Base-by-base conservation (phyloP, 1,139 yeast genomes). In the Diutina pseudorugosa region DNA sequence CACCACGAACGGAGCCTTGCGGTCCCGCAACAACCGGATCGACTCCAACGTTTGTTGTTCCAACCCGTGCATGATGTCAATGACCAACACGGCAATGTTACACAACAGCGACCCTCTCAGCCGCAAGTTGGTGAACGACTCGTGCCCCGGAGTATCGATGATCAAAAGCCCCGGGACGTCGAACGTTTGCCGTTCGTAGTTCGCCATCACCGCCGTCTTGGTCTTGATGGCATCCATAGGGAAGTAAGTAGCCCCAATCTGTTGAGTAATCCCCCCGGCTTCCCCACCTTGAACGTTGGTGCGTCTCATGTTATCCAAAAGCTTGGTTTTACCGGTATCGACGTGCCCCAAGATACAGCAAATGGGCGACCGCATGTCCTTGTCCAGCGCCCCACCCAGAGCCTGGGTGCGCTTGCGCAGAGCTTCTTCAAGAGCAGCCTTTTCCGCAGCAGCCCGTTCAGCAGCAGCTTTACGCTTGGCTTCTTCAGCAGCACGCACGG, bases 231-330 rank as follows among this genome's bases (percentile, higher is more conserved):
- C 89, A 40, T 86, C 95, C 61, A 93, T 91, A 55, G 98, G 98
- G 88, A 93, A 94, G 70, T 91, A 94, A 25, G 98, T 94, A 52
- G 99, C 99, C 81, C 99, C 99, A 66, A 93, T 93, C 72, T 93
- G 99, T 79, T 93, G 99, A 59, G 99, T 93, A 67, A 93, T 94
- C 77, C 99, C 99, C 76, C 99, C 99, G 54, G 98, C 99, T 75
- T 93, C 99, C 66, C 98, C 99, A 69, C 97, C 98, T 76, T 93
- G 99, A 56, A 93, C 99, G 64, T 93, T 93, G 51, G 98, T 94
- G 76, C 93, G 97, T 75, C 99, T 94, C 60, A 93, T 83, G 71
- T 93, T 94, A 67, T 93, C 99, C 66, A 93, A 78, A 60, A 93
- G 79, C 68, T 93, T 93, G 57, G 98, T 93, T 72, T 93, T 94